phyloP scores from a whole-genome alignment of 2,329 filamentous ascomycete genomes.

The Exophiala sp. region DNA sequence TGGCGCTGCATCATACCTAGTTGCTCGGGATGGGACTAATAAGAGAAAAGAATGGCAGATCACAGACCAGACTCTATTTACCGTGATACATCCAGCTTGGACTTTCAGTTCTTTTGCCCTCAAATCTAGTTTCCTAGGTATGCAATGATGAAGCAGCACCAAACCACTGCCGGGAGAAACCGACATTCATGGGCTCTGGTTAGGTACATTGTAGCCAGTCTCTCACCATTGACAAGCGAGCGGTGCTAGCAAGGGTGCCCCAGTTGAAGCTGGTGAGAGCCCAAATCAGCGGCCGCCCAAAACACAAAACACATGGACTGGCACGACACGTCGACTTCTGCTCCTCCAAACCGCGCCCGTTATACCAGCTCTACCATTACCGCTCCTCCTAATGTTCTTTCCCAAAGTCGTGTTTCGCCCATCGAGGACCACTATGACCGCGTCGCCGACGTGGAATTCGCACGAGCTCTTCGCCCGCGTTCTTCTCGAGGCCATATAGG shows the following conservation, averaged over 20 bases:
- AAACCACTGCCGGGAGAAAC: background rate
- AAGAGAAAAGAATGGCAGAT: slow-evolving; percentile 7
- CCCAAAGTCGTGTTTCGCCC: slow-evolving; percentile 9
- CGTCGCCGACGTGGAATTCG: slow-evolving; percentile 8
- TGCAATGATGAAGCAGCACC: background rate
- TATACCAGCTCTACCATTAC: background rate
- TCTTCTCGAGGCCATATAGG: slow-evolving; percentile 13
- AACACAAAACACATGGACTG: background rate
- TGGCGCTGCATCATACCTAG: slow-evolving; percentile 7
- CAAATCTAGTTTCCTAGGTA: too few species aligned
- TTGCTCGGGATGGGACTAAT: slow-evolving; percentile 7
- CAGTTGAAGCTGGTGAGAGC: background rate
- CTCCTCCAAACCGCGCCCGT: slow-evolving; percentile 10
- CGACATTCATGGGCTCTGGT: background rate
- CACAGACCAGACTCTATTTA: slow-evolving; percentile 7
- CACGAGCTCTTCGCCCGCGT: slow-evolving; percentile 12
- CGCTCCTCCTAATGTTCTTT: slow-evolving; percentile 5
- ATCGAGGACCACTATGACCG: slow-evolving; percentile 11
- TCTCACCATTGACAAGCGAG: slow-evolving; percentile 24
- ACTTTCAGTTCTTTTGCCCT: background rate
- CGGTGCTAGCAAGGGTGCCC: slow-evolving; percentile 16
- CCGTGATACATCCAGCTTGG: background rate
- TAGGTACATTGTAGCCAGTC: too few species aligned
- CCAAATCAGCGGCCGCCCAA: slow-evolving; percentile 11
- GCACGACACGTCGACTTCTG: slow-evolving; percentile 2